Evolutionary conservation across 2,329 filamentous ascomycete species (phyloP), one percentile per base, ranked within the genome.

Genomic region (Alternaria metachromatica): DNA sequence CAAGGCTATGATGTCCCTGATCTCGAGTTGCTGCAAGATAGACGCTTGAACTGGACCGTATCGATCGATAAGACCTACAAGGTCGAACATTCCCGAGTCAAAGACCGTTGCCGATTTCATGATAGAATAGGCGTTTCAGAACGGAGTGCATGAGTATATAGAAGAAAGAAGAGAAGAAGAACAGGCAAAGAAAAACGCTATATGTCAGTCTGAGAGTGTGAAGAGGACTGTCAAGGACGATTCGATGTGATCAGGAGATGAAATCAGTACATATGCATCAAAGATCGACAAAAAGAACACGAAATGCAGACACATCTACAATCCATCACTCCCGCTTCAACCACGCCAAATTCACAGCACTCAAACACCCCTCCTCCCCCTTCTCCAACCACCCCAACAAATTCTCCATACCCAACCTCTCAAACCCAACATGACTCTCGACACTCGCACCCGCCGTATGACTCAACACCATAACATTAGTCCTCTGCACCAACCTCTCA

Each of bases 381-480:
- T 85, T 85, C 3, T 77, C 76, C 58, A 90, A 73, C 60, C 89
- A 89, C 0, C 85, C 85, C 78, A 90, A 81, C 54, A 92, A 84
- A 74, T 92, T 92, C 71, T 87, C 82, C 85, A 92, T 90, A 33
- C 86, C 87, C 75, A 91, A 72, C 76, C 87, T 84, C 81, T 92
- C 89, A 68, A 91, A 90, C 5, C 87, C 88, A n/a, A 86, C 75
- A 70, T 89, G 88, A 64, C 89, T 89, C 75, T 90, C 88, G 13
- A 90, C 83, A 37, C 88, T 90, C 4, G 88, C 88, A 0, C 89
- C 89, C 1, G 89, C 89, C 67, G 90, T 90, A 74, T 91, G 90
- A 56, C 87, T 87, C n/a, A 89, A 87, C 58, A 91, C 74, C 80
- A 89, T 84, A 0, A 87, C 87, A 64, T 84, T 84, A 1, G 76